A percentile compares a stretch with the other conserved stretches of the same genome.
Conservation (phyloP, 1,284 basidiomycete genomes). For the Phellopilus nigrolimitatus region DNA sequence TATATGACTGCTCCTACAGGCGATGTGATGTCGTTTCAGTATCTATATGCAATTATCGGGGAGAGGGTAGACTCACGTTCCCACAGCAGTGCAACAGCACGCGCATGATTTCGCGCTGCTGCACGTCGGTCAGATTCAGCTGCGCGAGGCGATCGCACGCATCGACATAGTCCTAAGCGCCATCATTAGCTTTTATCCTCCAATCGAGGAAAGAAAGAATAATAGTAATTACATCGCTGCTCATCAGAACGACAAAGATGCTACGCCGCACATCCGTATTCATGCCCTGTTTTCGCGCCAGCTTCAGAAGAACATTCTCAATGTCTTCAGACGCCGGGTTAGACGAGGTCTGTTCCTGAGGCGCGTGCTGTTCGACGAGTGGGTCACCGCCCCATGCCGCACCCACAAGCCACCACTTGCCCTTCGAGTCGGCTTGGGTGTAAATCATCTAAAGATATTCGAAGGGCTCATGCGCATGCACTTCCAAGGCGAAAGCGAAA, state of each 20-base stretch:
- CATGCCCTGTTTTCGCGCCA: slow-evolving; percentile 95
- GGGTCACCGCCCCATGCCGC: slow-evolving; percentile 95
- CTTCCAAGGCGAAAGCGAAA: slow-evolving; percentile 34
- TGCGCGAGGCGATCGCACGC: slow-evolving; percentile 84
- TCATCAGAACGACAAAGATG: slow-evolving; percentile 93
- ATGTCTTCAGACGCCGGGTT: slow-evolving; percentile 26
- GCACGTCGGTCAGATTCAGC: slow-evolving; percentile 81
- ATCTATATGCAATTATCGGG: too few species aligned
- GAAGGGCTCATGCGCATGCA: slow-evolving; percentile 77
- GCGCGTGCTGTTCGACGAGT: slow-evolving; percentile 60
- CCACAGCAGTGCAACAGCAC: slow-evolving; percentile 93
- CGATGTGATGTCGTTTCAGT: too few species aligned
- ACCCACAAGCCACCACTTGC: slow-evolving; percentile 99
- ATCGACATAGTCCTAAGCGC: slow-evolving; percentile 86
- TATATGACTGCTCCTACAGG: slow-evolving; percentile 81
- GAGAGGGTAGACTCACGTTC: slow-evolving; percentile 51
- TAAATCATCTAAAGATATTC: slow-evolving; percentile 82
- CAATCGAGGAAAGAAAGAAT: not conserved
- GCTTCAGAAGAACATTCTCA: slow-evolving; percentile 59
- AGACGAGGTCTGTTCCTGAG: slow-evolving; percentile 28
- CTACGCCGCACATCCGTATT: slow-evolving; percentile 92
- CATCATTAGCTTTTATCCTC: slow-evolving; percentile 3
- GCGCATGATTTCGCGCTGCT: slow-evolving; percentile 91
- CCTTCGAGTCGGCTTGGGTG: slow-evolving; percentile 79
- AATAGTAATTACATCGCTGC: slow-evolving; percentile 69